Conservation (phyloP, 176 grass and related monocot species). For the Ananas comosus region DNA sequence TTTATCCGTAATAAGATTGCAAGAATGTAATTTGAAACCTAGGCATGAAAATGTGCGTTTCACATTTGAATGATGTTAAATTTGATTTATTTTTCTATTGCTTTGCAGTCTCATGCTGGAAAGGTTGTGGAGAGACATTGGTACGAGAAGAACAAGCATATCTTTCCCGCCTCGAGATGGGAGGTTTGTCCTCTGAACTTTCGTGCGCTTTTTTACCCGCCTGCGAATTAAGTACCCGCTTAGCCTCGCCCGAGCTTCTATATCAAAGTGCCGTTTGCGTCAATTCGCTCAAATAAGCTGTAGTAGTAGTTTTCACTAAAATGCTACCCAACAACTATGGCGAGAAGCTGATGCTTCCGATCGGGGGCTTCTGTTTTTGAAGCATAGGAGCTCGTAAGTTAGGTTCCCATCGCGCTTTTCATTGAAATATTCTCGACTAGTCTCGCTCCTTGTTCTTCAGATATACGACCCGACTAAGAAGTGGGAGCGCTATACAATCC, state of each 20-base stretch:
- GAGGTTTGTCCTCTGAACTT: constrained; percentile 39
- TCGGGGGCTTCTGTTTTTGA: background rate
- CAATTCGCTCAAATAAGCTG: too few species aligned
- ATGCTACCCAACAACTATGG: too few species aligned
- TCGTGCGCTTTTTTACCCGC: background rate
- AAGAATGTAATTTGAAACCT: too few species aligned
- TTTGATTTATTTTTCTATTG: background rate
- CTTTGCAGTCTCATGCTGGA: constrained; percentile 78
- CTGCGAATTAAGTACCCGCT: background rate
- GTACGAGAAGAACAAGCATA: constrained; percentile 99
- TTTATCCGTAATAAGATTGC: too few species aligned
- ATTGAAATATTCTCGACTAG: background rate
- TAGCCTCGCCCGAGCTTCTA: too few species aligned
- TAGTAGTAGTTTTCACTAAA: too few species aligned
- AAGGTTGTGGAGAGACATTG: constrained; percentile 98
- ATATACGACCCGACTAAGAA: constrained; percentile 98
- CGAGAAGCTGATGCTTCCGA: too few species aligned
- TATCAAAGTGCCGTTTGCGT: too few species aligned
- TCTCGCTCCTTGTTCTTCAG: constrained; percentile 36
- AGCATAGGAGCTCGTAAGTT: too few species aligned
- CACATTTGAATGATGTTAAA: background rate
- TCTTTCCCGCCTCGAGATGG: constrained; percentile 99
- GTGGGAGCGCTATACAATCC: constrained; percentile 97
- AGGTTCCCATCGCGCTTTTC: background rate
- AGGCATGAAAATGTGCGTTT: too few species aligned